Conservation (phyloP, 2,329 filamentous ascomycete species). For the Diplodia mutila region DNA sequence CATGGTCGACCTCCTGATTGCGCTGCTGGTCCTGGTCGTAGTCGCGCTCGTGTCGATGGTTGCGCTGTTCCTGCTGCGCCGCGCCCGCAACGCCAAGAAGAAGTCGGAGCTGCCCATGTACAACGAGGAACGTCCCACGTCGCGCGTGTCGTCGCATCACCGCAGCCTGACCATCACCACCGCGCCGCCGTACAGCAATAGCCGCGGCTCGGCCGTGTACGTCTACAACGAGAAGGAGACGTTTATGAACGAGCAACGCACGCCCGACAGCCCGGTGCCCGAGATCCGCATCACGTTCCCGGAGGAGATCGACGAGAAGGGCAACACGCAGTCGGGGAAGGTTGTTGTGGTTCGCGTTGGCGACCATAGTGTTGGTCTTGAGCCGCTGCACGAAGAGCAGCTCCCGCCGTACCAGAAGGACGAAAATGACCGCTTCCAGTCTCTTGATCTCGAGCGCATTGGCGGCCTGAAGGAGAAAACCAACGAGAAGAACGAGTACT, state of each 20-base stretch:
- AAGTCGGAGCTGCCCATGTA: slow-evolving; percentile 69
- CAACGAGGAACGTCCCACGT: slow-evolving; percentile 54
- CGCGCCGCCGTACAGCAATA: slow-evolving; percentile 31
- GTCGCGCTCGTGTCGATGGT: slow-evolving; percentile 70
- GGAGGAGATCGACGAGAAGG: slow-evolving; percentile 84
- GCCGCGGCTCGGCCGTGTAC: slow-evolving; percentile 64
- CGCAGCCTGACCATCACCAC: slow-evolving; percentile 62
- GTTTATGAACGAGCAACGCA: slow-evolving; percentile 74
- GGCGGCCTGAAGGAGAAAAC: slow-evolving; percentile 94
- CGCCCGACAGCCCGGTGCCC: slow-evolving; percentile 78
- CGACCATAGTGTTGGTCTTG: slow-evolving; percentile 84
- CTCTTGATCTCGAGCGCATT: slow-evolving; percentile 91
- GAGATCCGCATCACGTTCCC: slow-evolving; percentile 99
- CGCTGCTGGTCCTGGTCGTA: slow-evolving; percentile 77
- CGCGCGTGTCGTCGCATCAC: slow-evolving; percentile 53
- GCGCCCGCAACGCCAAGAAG: slow-evolving; percentile 57
- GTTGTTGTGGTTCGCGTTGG: slow-evolving; percentile 92
- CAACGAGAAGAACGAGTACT: slow-evolving; percentile 33
- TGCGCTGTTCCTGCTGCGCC: slow-evolving; percentile 73
- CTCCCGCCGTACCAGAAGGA: slow-evolving; percentile 89
- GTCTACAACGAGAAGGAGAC: slow-evolving; percentile 80
- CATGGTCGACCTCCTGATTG: slow-evolving; percentile 77
- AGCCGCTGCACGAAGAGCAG: slow-evolving; percentile 73
- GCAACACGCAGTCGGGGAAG: slow-evolving; percentile 79
- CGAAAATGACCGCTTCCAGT: slow-evolving; percentile 80